Evolutionary conservation across 108 stramenopile species (phyloP).

Genomic region (Poteriospumella lacustris): DNA sequence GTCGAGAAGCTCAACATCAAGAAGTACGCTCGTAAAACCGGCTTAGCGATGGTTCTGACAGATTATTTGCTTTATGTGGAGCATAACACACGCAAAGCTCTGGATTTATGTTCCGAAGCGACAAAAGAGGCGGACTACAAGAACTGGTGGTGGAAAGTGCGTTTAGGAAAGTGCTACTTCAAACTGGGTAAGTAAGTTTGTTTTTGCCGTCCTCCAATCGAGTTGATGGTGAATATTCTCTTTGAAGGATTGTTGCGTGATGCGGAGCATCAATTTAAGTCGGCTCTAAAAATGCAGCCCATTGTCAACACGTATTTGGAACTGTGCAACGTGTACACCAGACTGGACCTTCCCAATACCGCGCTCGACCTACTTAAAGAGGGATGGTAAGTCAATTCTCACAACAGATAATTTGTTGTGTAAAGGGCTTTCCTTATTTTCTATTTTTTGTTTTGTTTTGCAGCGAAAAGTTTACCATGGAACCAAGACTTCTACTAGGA

Average conservation of each 20-base stretch:
- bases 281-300: conserved; percentile 39
- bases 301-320: conserved; percentile 53
- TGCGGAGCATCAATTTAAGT: conserved; percentile 57
- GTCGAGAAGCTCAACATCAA: conserved; percentile 48
- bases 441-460: not conserved
- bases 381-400: conserved; percentile 6
- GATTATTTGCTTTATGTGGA: conserved; percentile 51
- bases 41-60: conserved; percentile 46
- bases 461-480: conserved; percentile 40
- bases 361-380: conserved; percentile 51
- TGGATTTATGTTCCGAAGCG: conserved; percentile 56
- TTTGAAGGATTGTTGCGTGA: conserved; percentile 48
- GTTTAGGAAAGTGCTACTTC: conserved; percentile 61
- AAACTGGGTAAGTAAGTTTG: conserved; percentile 31
- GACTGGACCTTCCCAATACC: conserved; percentile 57
- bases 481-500: conserved; percentile 45
- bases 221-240: not conserved
- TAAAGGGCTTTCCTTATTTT: not conserved
- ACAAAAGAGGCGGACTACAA: conserved; percentile 43
- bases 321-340: conserved; percentile 55
- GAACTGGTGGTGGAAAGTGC: conserved; percentile 63
- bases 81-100: conserved; percentile 56
- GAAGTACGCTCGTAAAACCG: conserved; percentile 45
- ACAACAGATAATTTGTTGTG: not conserved
- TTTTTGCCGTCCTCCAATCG: not conserved